Evolutionary conservation across 1,284 basidiomycete genomes (phyloP).

Genomic region (Ganoderma leucocontextum): DNA sequence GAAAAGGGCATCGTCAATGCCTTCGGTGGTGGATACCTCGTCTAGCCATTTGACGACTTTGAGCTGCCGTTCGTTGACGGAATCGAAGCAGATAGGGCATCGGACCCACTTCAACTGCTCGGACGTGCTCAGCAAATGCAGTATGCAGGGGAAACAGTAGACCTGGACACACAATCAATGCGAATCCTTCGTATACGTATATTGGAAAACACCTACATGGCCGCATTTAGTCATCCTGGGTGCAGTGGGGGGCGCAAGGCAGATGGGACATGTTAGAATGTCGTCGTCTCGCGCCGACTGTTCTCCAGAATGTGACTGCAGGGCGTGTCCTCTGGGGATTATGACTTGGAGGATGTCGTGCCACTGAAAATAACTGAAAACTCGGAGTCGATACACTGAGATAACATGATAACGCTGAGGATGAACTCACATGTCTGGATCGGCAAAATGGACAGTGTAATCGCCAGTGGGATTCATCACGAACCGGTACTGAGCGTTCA

Average conservation of each 20-base stretch:
- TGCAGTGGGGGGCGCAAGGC: slow-evolving; percentile 89
- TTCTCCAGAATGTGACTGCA: slow-evolving; percentile 55
- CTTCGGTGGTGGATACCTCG: slow-evolving; percentile 48
- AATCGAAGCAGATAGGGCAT: slow-evolving; percentile 97
- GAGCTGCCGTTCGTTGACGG: slow-evolving; percentile 89
- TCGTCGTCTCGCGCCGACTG: slow-evolving; percentile 58
- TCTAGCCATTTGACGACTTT: slow-evolving; percentile 92
- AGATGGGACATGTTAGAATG: slow-evolving; percentile 90
- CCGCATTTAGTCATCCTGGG: slow-evolving; percentile 98
- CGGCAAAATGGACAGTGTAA: slow-evolving; percentile 95
- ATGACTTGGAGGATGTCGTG: slow-evolving; percentile 96
- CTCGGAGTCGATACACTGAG: slow-evolving; percentile 28
- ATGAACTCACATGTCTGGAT: slow-evolving; percentile 86
- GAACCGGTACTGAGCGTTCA: slow-evolving; percentile 95
- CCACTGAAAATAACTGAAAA: slow-evolving; percentile 88
- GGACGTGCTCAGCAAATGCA: slow-evolving; percentile 90
- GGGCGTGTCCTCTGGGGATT: slow-evolving; percentile 77
- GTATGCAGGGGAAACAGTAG: slow-evolving; percentile 90
- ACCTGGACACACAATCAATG: slow-evolving; percentile 56
- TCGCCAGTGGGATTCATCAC: slow-evolving; percentile 92
- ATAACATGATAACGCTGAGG: slow-evolving; percentile 20
- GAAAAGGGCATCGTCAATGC: slow-evolving; percentile 45
- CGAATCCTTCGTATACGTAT: slow-evolving; percentile 18
- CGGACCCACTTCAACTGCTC: slow-evolving; percentile 85
- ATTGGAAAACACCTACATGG: slow-evolving; percentile 70